Base-by-base conservation (phyloP, 495 filamentous ascomycete species). In the Penicillium malachiteum region DNA sequence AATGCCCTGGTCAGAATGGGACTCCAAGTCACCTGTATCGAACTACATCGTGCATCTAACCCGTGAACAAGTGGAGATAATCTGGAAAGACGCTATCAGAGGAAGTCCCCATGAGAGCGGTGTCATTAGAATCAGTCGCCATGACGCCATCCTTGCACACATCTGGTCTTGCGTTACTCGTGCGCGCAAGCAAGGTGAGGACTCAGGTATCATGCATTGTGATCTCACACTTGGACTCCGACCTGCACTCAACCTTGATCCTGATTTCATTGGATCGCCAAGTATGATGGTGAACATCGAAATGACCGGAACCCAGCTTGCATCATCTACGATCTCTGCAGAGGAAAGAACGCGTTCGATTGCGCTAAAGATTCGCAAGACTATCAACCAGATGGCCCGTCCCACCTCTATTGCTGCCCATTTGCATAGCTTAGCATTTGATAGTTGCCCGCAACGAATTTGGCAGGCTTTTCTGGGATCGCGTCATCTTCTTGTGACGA, bases 381-480 rank as follows among this genome's bases (percentile, higher is more conserved):
- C 63, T 4, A 59, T 72, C 47, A 50, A 47, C 8, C 45, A 50
- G 35, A 55, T 67, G 9, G 61, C 21, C 8, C 35, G 45, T 1
- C 57, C 59, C 7, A 57, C 43, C 14, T 55, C 58, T 35, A 18
- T 72, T 17, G 57, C 48, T 7, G 59, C 64, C 3, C 59, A 68
- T 35, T 35, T 72, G 8, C 68, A 72, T 35, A 55, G 58, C 46
- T 37, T 69, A 11, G 66, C 70, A 0, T 66, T 55, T 46, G 70
- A 72, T 45, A 58, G 51, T 1, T 59, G 62, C 18, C 70, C 70
- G 3, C 70, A 72, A 54, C 58, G 68, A 10, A 57, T 72, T 35
- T 72, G 70, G 70, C 68, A 69, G 52, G 70, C 54, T 12, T 72
- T 72, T 40, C 48, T 72, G 12, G 70, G 70, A 8, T 30, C 45